Percentiles rank a stretch among this genome's conserved stretches.
Conservation (phyloP, 1,139 yeast species). For the Geotrichum phurueaensis region DNA sequence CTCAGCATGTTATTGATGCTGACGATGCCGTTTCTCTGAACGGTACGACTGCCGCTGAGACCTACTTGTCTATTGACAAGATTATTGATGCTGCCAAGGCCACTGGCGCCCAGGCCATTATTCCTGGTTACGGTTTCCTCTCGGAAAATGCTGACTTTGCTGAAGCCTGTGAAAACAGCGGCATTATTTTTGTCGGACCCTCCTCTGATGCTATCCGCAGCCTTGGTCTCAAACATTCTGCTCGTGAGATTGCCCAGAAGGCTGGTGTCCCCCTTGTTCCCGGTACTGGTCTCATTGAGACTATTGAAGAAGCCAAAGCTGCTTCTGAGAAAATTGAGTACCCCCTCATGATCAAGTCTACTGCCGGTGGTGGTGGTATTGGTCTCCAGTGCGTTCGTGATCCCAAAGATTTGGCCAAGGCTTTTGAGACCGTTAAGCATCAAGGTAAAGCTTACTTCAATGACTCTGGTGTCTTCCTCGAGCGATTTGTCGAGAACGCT, state of each 20-base stretch:
- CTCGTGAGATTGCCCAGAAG: slow-evolving; percentile 80
- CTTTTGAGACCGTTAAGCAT: slow-evolving; percentile 84
- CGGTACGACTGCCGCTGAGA: slow-evolving; percentile 82
- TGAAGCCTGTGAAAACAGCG: slow-evolving; percentile 74
- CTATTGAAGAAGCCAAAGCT: slow-evolving; percentile 64
- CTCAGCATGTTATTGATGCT: slow-evolving; percentile 77
- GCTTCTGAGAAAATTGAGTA: slow-evolving; percentile 76
- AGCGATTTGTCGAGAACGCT: slow-evolving; percentile 86
- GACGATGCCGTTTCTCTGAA: slow-evolving; percentile 74
- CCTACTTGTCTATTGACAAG: slow-evolving; percentile 79
- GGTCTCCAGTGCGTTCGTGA: slow-evolving; percentile 90
- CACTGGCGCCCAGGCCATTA: slow-evolving; percentile 82
- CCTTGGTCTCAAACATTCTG: slow-evolving; percentile 91
- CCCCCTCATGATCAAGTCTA: slow-evolving; percentile 93
- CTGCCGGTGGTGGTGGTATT: slow-evolving; percentile 99
- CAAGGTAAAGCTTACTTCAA: slow-evolving; percentile 92
- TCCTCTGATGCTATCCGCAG: slow-evolving; percentile 86
- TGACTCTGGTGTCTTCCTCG: slow-evolving; percentile 90
- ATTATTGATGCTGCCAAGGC: slow-evolving; percentile 77
- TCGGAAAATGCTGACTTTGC: slow-evolving; percentile 96
- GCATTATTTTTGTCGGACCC: slow-evolving; percentile 91
- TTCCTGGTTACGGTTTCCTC: slow-evolving; percentile 95
- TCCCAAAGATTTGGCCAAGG: slow-evolving; percentile 70
- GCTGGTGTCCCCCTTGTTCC: slow-evolving; percentile 95
- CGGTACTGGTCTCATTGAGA: slow-evolving; percentile 75